Percentiles rank a stretch among this genome's conserved stretches.
Evolutionary conservation across 108 stramenopile genomes (phyloP).

Genomic region (Cyclostephanos tholiformis): DNA sequence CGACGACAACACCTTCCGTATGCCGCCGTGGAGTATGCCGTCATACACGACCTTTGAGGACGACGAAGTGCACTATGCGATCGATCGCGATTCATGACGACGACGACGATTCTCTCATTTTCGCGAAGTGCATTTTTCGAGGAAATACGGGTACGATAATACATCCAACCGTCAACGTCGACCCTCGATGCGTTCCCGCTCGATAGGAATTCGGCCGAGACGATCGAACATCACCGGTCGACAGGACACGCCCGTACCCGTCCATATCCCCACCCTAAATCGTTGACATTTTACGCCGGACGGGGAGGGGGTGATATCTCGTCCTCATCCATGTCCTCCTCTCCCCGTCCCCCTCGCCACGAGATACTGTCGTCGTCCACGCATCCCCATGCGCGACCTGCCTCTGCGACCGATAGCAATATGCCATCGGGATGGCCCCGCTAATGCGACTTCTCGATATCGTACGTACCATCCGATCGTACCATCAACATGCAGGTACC

Average conservation of each 20-base stretch:
- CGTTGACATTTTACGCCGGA: constrained; percentile 10
- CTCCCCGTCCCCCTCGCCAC: too few species aligned
- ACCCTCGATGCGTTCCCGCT: constrained; percentile 16
- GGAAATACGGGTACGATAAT: constrained; percentile 26
- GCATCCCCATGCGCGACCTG: too few species aligned
- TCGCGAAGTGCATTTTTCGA: constrained; percentile 28
- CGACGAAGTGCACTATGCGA: constrained; percentile 26
- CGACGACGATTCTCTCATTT: constrained; percentile 23
- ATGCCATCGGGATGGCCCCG: too few species aligned
- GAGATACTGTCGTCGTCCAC: too few species aligned
- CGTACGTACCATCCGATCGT: constrained; percentile 11
- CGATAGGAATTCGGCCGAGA: constrained; percentile 29
- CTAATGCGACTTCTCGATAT: constrained; percentile 5
- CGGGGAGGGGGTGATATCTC: too few species aligned
- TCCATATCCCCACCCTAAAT: constrained; percentile 20
- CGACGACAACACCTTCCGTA: constrained; percentile 16
- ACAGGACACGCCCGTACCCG: constrained; percentile 5
- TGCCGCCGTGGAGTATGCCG: constrained; percentile 24
- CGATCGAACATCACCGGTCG: constrained; percentile 33
- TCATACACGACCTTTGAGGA: constrained; percentile 20
- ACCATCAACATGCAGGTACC: constrained; percentile 20
- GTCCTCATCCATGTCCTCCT: too few species aligned
- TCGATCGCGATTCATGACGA: neutral
- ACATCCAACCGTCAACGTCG: constrained; percentile 21
- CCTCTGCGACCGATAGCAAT: constrained; percentile 13